Evolutionary conservation across 2,329 filamentous ascomycete species (phyloP), one percentile per base, ranked within the genome.

Genomic region (Sphaerulina populicola): DNA sequence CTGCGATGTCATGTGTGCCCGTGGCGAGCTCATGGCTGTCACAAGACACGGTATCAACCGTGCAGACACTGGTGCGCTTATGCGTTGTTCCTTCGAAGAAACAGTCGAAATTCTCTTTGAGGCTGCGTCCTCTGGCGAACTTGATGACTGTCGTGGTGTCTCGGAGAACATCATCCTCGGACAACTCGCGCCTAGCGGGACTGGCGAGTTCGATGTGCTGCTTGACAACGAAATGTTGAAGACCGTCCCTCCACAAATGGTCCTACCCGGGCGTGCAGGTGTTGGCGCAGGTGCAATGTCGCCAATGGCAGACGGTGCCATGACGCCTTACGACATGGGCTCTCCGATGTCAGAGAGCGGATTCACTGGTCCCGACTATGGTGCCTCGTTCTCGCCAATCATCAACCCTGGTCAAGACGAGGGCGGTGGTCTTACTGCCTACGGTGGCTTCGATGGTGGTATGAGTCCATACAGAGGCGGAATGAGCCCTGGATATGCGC

Each of bases 81-180:
- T 98, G 93, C 86, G 93, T 69, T 98, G 94, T 77, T 98, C 93
- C 1, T 98, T 98, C 72, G 93, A 98, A 72, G 94, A 98, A 71
- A 98, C 93, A 0, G 93, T 98, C 37, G 94, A 98, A 68, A 98
- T 98, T 75, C 76, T 98, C 47, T 81, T 98, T 15, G 93, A 98
- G 67, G 94, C 93, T 55, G 93, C 93, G 21, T 88, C 89, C 12
- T 88, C 88, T 45, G 93, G 93, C 67, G 93, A 98, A 70, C 78
- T 98, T 30, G 93, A 98, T 66, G 93, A 98, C 71, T 98, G 94
- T 74, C 86, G 89, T 54, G 93, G 93, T 77, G 91, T 98, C 45
- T 97, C 93, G 12, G 93, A 98, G 73, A 98, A 98, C 73, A 85
- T 98, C 67, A 98, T 98, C 81, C 80, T 98, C 56, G 93, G 93